A percentile compares a stretch with the other conserved stretches of the same genome.
Conservation (phyloP, 139 green algal genomes). For the Bryopsis sp. region DNA sequence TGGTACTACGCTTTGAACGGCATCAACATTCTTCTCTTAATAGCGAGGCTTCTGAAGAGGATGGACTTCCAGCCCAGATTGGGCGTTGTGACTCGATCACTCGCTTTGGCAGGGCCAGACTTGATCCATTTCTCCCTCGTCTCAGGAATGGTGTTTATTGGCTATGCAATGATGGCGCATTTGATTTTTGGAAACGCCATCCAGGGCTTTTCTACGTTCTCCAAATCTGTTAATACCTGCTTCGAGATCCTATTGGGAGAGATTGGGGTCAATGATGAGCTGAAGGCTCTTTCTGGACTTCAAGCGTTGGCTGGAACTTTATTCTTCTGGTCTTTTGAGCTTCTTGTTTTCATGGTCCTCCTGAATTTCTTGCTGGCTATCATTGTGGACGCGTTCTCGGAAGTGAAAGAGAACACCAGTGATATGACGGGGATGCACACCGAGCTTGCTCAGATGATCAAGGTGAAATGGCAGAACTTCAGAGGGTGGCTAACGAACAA, state of each 20-base stretch:
- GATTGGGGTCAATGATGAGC: constrained; percentile 54
- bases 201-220: constrained; percentile 50
- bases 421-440: constrained; percentile 62
- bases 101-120: constrained; percentile 60
- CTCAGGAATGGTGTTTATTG: constrained; percentile 68
- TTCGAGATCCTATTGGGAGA: constrained; percentile 79
- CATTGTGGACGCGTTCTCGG: constrained; percentile 74
- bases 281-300: constrained; percentile 54
- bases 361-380: constrained; percentile 88
- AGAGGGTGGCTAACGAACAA: constrained; percentile 27
- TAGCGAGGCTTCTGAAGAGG: constrained; percentile 62
- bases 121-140: constrained; percentile 78
- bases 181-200: constrained; percentile 75
- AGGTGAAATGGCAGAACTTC: constrained; percentile 50
- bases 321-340: constrained; percentile 80
- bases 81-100: constrained; percentile 68
- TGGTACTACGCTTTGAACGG: constrained; percentile 73
- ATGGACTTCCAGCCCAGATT: constrained; percentile 87
- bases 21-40: constrained; percentile 77
- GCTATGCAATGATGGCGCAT: constrained; percentile 75
- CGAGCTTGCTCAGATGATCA: constrained; percentile 48
- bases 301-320: constrained; percentile 47
- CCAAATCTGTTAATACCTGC: constrained; percentile 58
- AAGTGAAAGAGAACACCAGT: constrained; percentile 59
- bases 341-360: constrained; percentile 83